Base-by-base conservation (phyloP, 306 rosid species). In the Begonia peltatifolia region DNA sequence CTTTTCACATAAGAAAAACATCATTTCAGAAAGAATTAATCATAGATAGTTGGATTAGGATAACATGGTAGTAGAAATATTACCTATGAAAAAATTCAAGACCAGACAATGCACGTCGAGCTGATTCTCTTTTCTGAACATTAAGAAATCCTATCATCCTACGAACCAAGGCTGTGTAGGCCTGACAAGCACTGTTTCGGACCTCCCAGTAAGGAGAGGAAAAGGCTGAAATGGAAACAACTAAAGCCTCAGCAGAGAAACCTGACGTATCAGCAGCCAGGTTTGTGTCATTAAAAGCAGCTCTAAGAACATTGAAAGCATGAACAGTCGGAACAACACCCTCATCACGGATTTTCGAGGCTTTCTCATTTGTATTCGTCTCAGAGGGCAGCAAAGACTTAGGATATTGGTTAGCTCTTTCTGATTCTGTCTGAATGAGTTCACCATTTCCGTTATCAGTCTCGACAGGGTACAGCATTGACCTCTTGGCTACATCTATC, bases 201-300 rank as follows among this genome's bases (percentile, higher is more conserved):
- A 90, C 82, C 76, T 90, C 99, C 99, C 99, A 90, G 55, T 86
- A 79, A 12, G 87, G 80, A 9, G 99, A 90, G 61, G 99, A 90
- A 81, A 90, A 90, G 17, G 99, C 76, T 52, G 78, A 69, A 66
- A 90, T 69, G 44, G 94, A 68, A 63, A 86, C 68, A 67, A 80
- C 63, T 68, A 90, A 69, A 61, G 94, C 95, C 82, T 90, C 94
- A 11, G 99, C 95, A 46, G 94, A 76, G 54, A 90, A 90, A 57
- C 99, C 99, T 48, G 99, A 90, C 3, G 92, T 83, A 73, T 90
- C 99, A 51, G 86, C 74, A 61, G 95, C 72, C 72, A 90, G 75
- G 75, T 86, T 90, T 60, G 95, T 71, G 74, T 90, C 99, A 69
- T 90, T 90, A 76, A 90, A 90, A 63, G 99, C 78, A 38, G 94